Base-by-base conservation (phyloP, 352 stramenopile genomes). In the Globisporangium yorkense region DNA sequence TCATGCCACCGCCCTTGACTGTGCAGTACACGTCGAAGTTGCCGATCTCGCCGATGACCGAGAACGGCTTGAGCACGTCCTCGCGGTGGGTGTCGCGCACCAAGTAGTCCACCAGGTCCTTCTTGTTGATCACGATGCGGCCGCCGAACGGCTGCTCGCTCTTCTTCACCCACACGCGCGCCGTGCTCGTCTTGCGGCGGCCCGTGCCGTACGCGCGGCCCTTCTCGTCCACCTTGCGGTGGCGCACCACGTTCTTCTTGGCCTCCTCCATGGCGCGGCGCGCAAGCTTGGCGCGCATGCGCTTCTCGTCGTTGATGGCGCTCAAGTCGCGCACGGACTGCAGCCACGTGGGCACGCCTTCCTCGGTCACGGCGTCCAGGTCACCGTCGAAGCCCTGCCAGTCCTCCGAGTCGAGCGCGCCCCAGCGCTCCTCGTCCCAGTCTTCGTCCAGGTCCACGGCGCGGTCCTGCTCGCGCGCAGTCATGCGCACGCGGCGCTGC, bases 41-140 rank as follows among this genome's bases (percentile, higher is more conserved):
- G 54, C 89, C 90, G 29, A 88, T 75, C 65, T 89, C 60, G 51
- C 78, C 68, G 13, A 92, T 61, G 33, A 84, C 77, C 13, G 79
- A 72, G 62, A 94, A 94, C 31, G 84, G 84, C 59, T 77, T 71
- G 52, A 97, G 74, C 62, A 97, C 74, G 4, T 96, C 74, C 60
- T 98, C 90, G 37, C 92, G 86, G 79, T 98, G 77, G 6, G 81
- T 83, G 59, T 95, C 84, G 29, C 94, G 87, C 52, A 87, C 74
- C 70, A 98, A 97, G 75, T 98, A 98, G 57, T 98, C 85, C 24
- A 94, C 77, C 33, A 98, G 78, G 62, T 96, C 87, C 70, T 89
- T 97, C 66, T 94, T 91, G 83, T 99, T 99, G 59, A 99, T 79
- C 41, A 78, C 70, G 54, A 99, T 88, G 61, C 82, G 75, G 44